Evolutionary conservation across 2,329 filamentous ascomycete genomes (phyloP), one percentile per base, ranked within the genome.

Genomic region (Diaporthe sp.): DNA sequence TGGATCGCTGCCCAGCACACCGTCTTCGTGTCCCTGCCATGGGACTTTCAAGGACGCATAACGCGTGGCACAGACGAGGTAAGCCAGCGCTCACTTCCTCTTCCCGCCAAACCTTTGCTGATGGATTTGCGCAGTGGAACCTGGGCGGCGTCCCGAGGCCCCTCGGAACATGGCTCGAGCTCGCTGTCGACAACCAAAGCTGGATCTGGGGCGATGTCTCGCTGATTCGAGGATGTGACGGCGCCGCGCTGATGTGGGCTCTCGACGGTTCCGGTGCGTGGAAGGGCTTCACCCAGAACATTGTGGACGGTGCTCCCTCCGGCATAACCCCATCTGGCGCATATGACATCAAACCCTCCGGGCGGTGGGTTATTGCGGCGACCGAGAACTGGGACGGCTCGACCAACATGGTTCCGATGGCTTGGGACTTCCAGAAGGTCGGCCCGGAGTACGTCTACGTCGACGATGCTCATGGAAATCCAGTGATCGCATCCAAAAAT

Each of bases 201-300:
- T 72, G 77, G 37, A 78, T 75, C 60, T 82, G 80, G 80, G 77
- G 68, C 25, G 81, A 82, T 37, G 77, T 81, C 10, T 80, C 79
- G n/a, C 72, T 81, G n/a, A 82, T 82, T 67, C 76, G 80, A 9
- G 80, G 80, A 55, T 80, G 79, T 74, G 80, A 82, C 68, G 81
- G 81, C 42, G 74, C 70, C 25, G 75, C 77, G 17, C 31, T 80
- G 70, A 74, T 79, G 22, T 79, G 78, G 78, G 74, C 78, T 28
- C 67, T 75, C 34, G 80, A 81, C 60, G 76, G 77, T 34, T 76
- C 77, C 34, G 74, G 78, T 6, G 78, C 78, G 6, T 79, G 78
- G 78, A 80, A 79, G 75, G 79, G 80, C 13, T 82, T 81, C 61
- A 78, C 77, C 7, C 77, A 80, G 47, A 76, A 72, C 55, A 78